These are phyloP conservation scores for Nissolia schottii DNA, from an alignment of 306 rosid species.

Conservation along the genomic window DNA sequence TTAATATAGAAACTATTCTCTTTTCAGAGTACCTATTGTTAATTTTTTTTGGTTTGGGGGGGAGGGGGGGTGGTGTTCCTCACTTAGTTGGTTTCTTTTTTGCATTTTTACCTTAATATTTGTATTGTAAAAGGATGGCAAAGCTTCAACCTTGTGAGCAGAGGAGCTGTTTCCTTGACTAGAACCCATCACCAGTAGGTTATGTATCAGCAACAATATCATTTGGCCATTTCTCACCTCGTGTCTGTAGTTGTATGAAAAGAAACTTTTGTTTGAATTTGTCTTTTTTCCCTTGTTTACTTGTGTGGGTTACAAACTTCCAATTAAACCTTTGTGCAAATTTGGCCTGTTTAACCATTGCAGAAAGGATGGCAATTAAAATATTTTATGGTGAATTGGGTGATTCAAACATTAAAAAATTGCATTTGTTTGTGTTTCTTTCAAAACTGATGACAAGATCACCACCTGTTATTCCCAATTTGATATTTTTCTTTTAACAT, in stretches of 20 bases:
- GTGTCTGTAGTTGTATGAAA: neutral
- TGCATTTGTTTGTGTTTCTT: neutral
- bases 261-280: neutral
- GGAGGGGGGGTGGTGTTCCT: neutral
- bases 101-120: neutral
- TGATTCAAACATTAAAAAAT: neutral
- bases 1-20: neutral
- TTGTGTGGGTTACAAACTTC: neutral
- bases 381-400: neutral
- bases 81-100: neutral
- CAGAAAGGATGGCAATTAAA: neutral
- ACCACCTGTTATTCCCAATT: neutral
- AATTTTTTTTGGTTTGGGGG: too few relatives aligned
- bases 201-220: neutral
- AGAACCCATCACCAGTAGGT: neutral
- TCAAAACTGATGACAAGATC: neutral
- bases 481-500: neutral
- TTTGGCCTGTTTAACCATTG: neutral
- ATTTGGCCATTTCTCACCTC: neutral
- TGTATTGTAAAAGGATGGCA: neutral
- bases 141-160: neutral
- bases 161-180: neutral
- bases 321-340: slow-evolving; percentile 4
- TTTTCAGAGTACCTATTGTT: neutral
- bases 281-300: neutral